phyloP scores from a whole-genome alignment of 2,329 filamentous ascomycete genomes.

The Zasmidium cellare region DNA sequence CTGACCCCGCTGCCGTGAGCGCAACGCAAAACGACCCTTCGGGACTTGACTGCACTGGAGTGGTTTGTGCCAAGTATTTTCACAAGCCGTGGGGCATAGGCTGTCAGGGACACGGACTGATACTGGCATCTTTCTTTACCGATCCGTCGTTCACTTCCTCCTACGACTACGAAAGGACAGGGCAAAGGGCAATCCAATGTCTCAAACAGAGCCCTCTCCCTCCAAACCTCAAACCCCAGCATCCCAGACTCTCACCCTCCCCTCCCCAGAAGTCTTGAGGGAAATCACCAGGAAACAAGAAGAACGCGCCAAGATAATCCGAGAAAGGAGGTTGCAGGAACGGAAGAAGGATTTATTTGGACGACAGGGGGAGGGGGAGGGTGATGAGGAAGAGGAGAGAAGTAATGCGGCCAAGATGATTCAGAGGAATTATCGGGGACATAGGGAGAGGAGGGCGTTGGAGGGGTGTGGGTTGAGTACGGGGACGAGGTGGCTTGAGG shows the following conservation, averaged over 20 bases:
- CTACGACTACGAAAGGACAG: no score
- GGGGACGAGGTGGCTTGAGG: conserved; percentile 70
- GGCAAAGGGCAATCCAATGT: no score
- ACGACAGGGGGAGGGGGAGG: conserved; percentile 4
- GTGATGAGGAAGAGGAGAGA: conserved; percentile 10
- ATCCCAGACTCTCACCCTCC: conserved; percentile 17
- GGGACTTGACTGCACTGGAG: no score
- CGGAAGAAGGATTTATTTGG: not conserved
- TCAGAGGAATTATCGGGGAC: conserved; percentile 71
- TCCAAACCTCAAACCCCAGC: not conserved
- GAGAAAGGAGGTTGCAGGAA: conserved; percentile 10
- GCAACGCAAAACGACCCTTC: no score
- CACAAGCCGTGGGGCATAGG: no score
- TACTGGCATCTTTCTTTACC: no score
- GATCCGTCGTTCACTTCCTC: no score
- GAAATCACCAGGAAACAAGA: conserved; percentile 38
- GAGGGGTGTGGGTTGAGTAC: conserved; percentile 68
- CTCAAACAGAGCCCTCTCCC: no score
- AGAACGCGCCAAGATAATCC: conserved; percentile 28
- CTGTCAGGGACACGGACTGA: no score
- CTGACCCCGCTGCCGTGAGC: no score
- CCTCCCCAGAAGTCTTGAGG: conserved; percentile 32
- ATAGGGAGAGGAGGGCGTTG: conserved; percentile 70
- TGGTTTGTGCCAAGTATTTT: no score
- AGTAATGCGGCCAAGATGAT: conserved; percentile 35